Percentiles rank a stretch among this genome's conserved stretches.
Conservation (phyloP, 805 yeast species). For the Schizosaccharomyces japonicus region DNA sequence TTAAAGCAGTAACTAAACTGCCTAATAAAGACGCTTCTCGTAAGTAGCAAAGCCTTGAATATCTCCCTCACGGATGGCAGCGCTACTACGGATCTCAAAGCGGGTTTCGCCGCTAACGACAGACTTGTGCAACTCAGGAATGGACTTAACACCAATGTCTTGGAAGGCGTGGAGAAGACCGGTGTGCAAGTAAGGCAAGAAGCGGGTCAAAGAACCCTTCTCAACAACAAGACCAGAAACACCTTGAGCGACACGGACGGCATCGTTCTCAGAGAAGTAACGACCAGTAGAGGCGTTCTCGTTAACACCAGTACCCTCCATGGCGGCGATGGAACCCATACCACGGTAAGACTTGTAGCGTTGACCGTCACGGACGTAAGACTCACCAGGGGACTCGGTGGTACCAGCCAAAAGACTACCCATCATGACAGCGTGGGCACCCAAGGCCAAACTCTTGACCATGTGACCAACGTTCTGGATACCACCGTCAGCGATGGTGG, state of each 20-base stretch:
- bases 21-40: slow-evolving; percentile 77
- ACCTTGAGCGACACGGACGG: slow-evolving; percentile 96
- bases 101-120: slow-evolving; percentile 53
- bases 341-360: slow-evolving; percentile 95
- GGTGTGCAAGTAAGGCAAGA: slow-evolving; percentile 75
- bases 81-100: slow-evolving; percentile 93
- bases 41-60: slow-evolving; percentile 87
- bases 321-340: slow-evolving; percentile 98
- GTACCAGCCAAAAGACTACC: slow-evolving; percentile 99
- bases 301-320: slow-evolving; percentile 61
- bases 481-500: slow-evolving; percentile 99
- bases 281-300: slow-evolving; percentile 97
- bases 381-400: slow-evolving; percentile 92
- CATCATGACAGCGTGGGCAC: slow-evolving; percentile 97
- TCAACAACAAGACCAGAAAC: slow-evolving; percentile 92
- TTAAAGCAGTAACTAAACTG: too few species aligned
- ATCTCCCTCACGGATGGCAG: slow-evolving; percentile 98
- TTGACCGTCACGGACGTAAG: slow-evolving; percentile 93
- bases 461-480: slow-evolving; percentile 95
- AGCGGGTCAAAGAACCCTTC: slow-evolving; percentile 84
- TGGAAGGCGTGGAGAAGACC: slow-evolving; percentile 98
- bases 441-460: slow-evolving; percentile 88
- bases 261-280: slow-evolving; percentile 87
- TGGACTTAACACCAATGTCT: slow-evolving; percentile 72
- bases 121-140: slow-evolving; percentile 34